These are phyloP conservation scores for Colletotrichum sp. DNA, from an alignment of 2,329 filamentous ascomycete species.

Conservation along the genomic window DNA sequence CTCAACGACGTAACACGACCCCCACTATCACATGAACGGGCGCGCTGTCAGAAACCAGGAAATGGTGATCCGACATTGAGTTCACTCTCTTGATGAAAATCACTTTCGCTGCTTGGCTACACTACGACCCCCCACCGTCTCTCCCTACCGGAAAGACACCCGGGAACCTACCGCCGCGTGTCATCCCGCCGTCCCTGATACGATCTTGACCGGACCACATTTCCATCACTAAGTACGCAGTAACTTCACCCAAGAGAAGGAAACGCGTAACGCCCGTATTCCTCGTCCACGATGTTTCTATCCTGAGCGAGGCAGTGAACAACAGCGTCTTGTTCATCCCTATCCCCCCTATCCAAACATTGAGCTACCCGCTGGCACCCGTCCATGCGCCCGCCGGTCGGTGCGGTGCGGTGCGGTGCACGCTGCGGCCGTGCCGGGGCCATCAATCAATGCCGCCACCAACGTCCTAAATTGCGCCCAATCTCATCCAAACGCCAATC, in stretches of 20 bases:
- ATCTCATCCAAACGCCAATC: neutral
- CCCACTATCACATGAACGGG: conserved; percentile 13
- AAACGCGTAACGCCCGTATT: neutral
- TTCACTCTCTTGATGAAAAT: neutral
- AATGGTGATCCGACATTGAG: neutral
- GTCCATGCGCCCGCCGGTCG: neutral
- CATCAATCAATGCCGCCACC: neutral
- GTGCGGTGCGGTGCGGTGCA: neutral
- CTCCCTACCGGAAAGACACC: neutral
- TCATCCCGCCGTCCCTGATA: neutral
- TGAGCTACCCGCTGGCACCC: neutral
- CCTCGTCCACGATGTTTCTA: neutral
- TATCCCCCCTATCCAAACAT: neutral
- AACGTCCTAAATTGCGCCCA: neutral
- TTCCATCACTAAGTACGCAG: neutral
- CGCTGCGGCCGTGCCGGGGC: neutral
- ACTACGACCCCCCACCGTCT: neutral
- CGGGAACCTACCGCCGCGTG: neutral
- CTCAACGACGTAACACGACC: conserved; percentile 6
- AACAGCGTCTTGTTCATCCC: neutral
- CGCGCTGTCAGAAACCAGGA: neutral
- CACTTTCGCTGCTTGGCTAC: neutral
- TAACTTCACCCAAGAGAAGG: neutral
- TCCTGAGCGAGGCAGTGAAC: conserved; percentile 15
- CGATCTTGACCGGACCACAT: neutral